phyloP scores from a whole-genome alignment of 441 rosid genomes.

The Mallotus repandus region DNA sequence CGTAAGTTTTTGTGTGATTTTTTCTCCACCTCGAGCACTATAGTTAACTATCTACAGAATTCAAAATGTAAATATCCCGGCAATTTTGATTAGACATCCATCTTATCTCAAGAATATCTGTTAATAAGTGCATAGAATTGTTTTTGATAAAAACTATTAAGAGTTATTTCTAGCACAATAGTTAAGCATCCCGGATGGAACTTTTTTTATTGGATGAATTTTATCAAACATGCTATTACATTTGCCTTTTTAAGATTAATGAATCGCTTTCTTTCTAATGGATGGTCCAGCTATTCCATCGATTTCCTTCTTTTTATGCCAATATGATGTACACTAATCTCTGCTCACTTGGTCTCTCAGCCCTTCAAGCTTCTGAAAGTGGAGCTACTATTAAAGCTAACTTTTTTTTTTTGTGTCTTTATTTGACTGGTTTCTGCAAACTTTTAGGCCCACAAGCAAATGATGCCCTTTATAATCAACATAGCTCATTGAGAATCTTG shows the following conservation, averaged over 20 bases:
- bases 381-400: constrained; percentile 9
- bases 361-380: constrained; percentile 25
- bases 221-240: background rate
- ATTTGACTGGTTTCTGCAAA: constrained; percentile 23
- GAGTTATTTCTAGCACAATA: background rate
- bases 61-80: constrained; percentile 22
- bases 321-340: constrained; percentile 14
- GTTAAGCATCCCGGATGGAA: constrained; percentile 6
- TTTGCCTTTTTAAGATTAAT: constrained; percentile 2
- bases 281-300: constrained; percentile 17
- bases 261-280: constrained; percentile 9
- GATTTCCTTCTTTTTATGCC: constrained; percentile 10
- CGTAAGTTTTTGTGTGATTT: constrained; percentile 26
- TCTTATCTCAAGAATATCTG: constrained; percentile 3
- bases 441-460: constrained; percentile 26
- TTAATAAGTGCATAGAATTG: background rate
- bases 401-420: constrained; percentile 16
- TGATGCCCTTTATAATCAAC: background rate
- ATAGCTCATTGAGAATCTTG: constrained; percentile 12
- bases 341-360: constrained; percentile 10
- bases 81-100: constrained; percentile 6
- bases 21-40: constrained; percentile 21
- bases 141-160: background rate
- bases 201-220: background rate
- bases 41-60: constrained; percentile 3